Percentiles rank a stretch among this genome's conserved stretches.
Conservation (phyloP, 768 basidiomycete species). For the Pulveroboletus sp. region DNA sequence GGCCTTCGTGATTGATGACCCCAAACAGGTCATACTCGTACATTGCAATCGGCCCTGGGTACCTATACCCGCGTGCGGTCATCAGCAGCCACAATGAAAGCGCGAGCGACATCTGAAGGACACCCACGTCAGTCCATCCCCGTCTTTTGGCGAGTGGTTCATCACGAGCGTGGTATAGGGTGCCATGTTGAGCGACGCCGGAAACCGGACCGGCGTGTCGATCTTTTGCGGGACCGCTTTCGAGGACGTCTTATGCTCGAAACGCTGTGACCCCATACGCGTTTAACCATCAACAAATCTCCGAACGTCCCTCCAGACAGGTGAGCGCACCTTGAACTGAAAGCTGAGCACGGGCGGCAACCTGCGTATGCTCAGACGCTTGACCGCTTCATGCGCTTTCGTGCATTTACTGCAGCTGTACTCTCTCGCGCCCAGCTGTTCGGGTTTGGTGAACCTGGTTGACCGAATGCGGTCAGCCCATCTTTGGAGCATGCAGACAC, state of each 20-base stretch:
- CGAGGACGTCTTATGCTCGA: conserved; percentile 79
- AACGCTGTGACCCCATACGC: conserved; percentile 51
- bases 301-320: not conserved
- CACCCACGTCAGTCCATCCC: conserved; percentile 24
- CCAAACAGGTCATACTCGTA: conserved; percentile 91
- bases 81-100: not conserved
- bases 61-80: conserved; percentile 24
- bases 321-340: conserved; percentile 71
- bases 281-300: not conserved
- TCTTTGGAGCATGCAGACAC: not conserved
- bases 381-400: conserved; percentile 73
- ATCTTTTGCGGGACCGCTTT: conserved; percentile 79
- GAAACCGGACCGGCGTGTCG: conserved; percentile 77
- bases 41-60: conserved; percentile 57
- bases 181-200: conserved; percentile 81
- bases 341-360: conserved; percentile 89
- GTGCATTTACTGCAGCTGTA: conserved; percentile 83
- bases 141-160: conserved; percentile 46
- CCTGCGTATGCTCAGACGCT: conserved; percentile 78
- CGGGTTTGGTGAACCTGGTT: conserved; percentile 75
- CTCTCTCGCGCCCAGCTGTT: conserved; percentile 76
- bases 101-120: not conserved
- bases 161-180: conserved; percentile 71
- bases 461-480: not conserved
- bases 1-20: conserved; percentile 92